Base-by-base conservation (phyloP, 768 basidiomycete species). In the Tricholoma matsutake region DNA sequence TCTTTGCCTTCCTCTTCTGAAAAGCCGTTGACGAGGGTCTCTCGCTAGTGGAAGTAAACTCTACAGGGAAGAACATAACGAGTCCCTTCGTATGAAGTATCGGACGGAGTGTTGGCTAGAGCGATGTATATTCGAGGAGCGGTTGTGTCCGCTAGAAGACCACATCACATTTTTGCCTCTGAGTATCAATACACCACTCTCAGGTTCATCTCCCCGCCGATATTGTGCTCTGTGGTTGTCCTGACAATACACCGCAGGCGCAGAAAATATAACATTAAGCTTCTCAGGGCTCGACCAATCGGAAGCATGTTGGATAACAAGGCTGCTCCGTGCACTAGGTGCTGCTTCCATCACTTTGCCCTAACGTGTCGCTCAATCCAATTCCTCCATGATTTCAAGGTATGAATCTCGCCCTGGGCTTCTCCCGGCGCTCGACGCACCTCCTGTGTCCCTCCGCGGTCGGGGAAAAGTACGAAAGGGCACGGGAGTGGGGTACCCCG, bases 101-200 rank as follows among this genome's bases (percentile, higher is more conserved):
- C 84, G 94, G 47, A 96, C 95, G 0, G 95, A 97, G 72, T 96
- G 92, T 69, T 98, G 95, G 95, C 78, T 98, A 1, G 95, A 98
- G 71, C 83, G 83, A 47, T 96, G 92, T 66, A 81, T 94, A 13
- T 88, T 84, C 57, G 86, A 88, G 60, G 88, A 91, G 49, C 80
- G 83, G n/a, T 74, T 96, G 55, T 88, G 89, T 67, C 71, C 75
- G 16, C 77, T 84, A 0, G 83, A 86, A 1, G 89, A 89, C 45
- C 86, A 93, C 63, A 69, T 91, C 11, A 83, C 86, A 0, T 94
- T 92, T 66, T 73, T 73, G 3, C 94, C 94, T 1, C 76, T 97
- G 14, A 74, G 66, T 3, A 79, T 88, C 3, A 56, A 73, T 4
- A 76, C 78, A 4, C 93, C 94, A 10, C 70, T 94, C 32, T 68